A percentile compares a stretch with the other conserved stretches of the same genome.
These are phyloP conservation scores for Lactarius evosmus DNA, from an alignment of 768 basidiomycete genomes.

Conservation along the genomic window DNA sequence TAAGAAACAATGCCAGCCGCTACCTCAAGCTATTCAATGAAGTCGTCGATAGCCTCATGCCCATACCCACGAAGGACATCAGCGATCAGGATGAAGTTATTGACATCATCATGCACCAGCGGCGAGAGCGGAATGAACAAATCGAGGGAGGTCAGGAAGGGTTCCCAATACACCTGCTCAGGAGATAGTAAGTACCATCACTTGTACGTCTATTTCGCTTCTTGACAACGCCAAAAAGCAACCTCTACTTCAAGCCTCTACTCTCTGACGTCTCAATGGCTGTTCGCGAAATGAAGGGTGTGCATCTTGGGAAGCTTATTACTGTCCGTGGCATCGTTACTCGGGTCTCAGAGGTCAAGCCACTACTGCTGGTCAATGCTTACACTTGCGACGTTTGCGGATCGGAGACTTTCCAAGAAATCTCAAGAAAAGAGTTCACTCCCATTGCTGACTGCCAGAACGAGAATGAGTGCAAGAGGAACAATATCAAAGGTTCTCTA, in stretches of 20 bases:
- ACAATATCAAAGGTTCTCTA: slow-evolving; percentile 81
- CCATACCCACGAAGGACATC: slow-evolving; percentile 84
- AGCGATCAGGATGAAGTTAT: slow-evolving; percentile 91
- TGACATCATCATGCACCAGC: slow-evolving; percentile 93
- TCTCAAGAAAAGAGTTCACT: slow-evolving; percentile 84
- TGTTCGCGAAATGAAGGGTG: slow-evolving; percentile 86
- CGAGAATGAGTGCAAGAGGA: slow-evolving; percentile 77
- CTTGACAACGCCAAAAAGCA: slow-evolving; percentile 48
- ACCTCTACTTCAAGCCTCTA: slow-evolving; percentile 90
- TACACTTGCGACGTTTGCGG: slow-evolving; percentile 99
- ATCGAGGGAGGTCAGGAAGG: slow-evolving; percentile 67
- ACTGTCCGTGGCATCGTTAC: slow-evolving; percentile 98
- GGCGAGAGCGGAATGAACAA: slow-evolving; percentile 83
- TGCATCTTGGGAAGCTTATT: slow-evolving; percentile 87
- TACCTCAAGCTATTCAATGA: slow-evolving; percentile 88
- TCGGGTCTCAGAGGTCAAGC: slow-evolving; percentile 98
- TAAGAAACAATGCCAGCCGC: slow-evolving; percentile 81
- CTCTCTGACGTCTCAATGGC: slow-evolving; percentile 74
- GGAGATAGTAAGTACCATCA: slow-evolving; percentile 82
- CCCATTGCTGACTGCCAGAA: slow-evolving; percentile 90
- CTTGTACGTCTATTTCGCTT: slow-evolving; percentile 5
- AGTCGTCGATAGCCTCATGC: slow-evolving; percentile 88
- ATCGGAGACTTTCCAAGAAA: slow-evolving; percentile 97
- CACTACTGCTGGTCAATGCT: slow-evolving; percentile 93
- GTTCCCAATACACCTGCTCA: slow-evolving; percentile 87